phyloP scores from a whole-genome alignment of 176 grass and related monocot species.

The Luzula sylvatica region DNA sequence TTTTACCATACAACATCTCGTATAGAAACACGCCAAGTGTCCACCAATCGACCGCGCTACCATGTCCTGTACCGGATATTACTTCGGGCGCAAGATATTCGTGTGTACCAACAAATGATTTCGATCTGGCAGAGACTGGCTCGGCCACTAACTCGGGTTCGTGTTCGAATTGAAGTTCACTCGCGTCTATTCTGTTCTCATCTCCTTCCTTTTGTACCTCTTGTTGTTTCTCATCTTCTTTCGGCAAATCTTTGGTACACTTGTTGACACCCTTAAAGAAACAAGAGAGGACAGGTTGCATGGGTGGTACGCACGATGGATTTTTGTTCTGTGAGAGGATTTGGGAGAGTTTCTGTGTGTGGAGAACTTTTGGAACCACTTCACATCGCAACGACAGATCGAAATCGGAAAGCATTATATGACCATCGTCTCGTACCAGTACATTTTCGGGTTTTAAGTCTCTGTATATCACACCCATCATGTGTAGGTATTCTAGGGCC shows the following conservation, averaged over 20 bases:
- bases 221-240: slow-evolving; percentile 16
- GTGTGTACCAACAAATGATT: slow-evolving; percentile 90
- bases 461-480: slow-evolving; percentile 97
- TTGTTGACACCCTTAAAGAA: slow-evolving; percentile 49
- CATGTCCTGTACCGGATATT: slow-evolving; percentile 76
- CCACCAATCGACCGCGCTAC: slow-evolving; percentile 96
- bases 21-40: slow-evolving; percentile 85
- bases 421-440: slow-evolving; percentile 68
- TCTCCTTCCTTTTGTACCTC: background rate
- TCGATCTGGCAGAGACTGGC: slow-evolving; percentile 61
- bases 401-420: slow-evolving; percentile 98
- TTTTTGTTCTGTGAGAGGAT: background rate
- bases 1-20: slow-evolving; percentile 75
- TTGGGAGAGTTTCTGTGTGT: slow-evolving; percentile 15
- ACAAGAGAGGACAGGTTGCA: slow-evolving; percentile 85
- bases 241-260: slow-evolving; percentile 14
- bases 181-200: background rate
- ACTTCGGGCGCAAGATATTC: slow-evolving; percentile 96
- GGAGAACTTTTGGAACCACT: slow-evolving; percentile 59
- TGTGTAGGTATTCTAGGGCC: slow-evolving; percentile 89
- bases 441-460: slow-evolving; percentile 95
- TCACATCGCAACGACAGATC: slow-evolving; percentile 86
- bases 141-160: slow-evolving; percentile 68
- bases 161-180: background rate
- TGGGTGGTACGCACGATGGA: slow-evolving; percentile 53